Conservation (phyloP, 208 protist genomes). For the Phytomonas francai region DNA sequence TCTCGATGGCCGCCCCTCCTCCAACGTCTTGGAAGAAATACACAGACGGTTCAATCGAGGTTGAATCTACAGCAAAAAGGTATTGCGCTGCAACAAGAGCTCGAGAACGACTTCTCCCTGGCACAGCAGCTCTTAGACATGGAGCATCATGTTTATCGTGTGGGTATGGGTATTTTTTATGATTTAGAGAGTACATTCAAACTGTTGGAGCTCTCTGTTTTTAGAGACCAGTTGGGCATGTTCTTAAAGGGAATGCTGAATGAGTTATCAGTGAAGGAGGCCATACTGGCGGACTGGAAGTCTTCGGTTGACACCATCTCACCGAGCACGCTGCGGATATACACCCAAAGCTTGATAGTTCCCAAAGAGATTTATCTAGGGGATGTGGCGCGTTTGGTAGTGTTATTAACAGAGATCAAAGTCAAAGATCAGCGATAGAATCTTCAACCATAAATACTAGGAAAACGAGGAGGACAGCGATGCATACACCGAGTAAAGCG, state of each 20-base stretch:
- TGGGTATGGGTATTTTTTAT: slow-evolving; percentile 14
- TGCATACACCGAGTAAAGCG: too few relatives aligned
- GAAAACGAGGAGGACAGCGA: too few relatives aligned
- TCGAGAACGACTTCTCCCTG: slow-evolving; percentile 32
- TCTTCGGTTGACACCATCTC: slow-evolving; percentile 13
- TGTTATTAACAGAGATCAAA: not conserved
- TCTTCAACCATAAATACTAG: too few relatives aligned
- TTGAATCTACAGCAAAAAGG: slow-evolving; percentile 12
- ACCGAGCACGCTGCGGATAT: slow-evolving; percentile 51
- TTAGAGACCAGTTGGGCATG: slow-evolving; percentile 5
- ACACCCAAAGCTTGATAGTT: slow-evolving; percentile 40
- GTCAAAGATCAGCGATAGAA: not conserved
- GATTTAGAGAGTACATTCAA: not conserved
- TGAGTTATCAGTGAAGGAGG: slow-evolving; percentile 33
- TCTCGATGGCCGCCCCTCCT: slow-evolving; percentile 48
- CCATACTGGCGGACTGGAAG: slow-evolving; percentile 43
- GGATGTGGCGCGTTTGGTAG: slow-evolving; percentile 21
- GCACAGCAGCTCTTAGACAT: slow-evolving; percentile 22
- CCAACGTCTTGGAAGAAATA: slow-evolving; percentile 25
- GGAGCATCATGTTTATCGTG: slow-evolving; percentile 41
- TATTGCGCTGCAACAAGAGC: slow-evolving; percentile 3
- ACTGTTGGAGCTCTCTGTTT: slow-evolving; percentile 5
- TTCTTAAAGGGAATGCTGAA: slow-evolving; percentile 33
- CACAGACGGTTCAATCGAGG: slow-evolving; percentile 38
- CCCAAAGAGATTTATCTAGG: slow-evolving; percentile 18